Conservation (phyloP, 352 stramenopile species). For the Elongisporangium anandrum region DNA sequence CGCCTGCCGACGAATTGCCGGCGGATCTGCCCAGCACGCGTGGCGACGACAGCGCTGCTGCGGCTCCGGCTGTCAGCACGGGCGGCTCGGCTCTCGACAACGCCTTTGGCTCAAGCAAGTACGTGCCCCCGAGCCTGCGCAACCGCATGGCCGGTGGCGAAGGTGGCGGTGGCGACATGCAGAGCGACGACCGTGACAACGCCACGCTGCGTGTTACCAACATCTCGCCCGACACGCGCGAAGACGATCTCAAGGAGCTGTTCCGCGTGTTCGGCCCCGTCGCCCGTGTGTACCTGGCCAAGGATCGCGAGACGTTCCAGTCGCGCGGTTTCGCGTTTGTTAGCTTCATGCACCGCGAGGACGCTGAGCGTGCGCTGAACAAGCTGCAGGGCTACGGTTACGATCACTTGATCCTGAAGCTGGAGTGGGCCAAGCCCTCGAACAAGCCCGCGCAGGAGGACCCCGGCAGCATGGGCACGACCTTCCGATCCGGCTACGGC, state of each 20-base stretch:
- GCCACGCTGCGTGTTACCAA: conserved; percentile 98
- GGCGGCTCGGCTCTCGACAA: conserved; percentile 54
- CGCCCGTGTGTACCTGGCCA: conserved; percentile 96
- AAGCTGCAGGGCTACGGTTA: conserved; percentile 98
- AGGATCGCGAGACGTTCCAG: conserved; percentile 97
- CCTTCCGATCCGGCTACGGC: conserved; percentile 86
- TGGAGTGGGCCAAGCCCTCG: conserved; percentile 98
- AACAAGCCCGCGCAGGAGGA: conserved; percentile 80
- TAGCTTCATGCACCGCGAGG: conserved; percentile 95
- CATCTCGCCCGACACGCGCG: conserved; percentile 97
- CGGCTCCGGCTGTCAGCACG: conserved; percentile 21
- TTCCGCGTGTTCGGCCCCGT: conserved; percentile 97
- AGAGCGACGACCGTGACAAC: conserved; percentile 63
- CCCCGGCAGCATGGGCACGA: conserved; percentile 78
- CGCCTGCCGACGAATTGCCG: conserved; percentile 71
- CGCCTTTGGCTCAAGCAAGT: conserved; percentile 82
- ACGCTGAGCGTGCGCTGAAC: conserved; percentile 96
- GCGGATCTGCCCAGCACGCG: conserved; percentile 42
- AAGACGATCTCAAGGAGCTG: conserved; percentile 98
- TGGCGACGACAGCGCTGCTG: conserved; percentile 15
- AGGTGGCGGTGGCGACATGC: conserved; percentile 23
- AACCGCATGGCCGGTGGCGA: conserved; percentile 35
- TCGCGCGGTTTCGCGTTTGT: conserved; percentile 98
- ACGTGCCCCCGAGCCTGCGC: conserved; percentile 82
- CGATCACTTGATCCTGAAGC: conserved; percentile 99